Percentiles rank a stretch among this genome's conserved stretches.
Conservation (phyloP, 2,329 filamentous ascomycete genomes). For the Cytospora piceicola region DNA sequence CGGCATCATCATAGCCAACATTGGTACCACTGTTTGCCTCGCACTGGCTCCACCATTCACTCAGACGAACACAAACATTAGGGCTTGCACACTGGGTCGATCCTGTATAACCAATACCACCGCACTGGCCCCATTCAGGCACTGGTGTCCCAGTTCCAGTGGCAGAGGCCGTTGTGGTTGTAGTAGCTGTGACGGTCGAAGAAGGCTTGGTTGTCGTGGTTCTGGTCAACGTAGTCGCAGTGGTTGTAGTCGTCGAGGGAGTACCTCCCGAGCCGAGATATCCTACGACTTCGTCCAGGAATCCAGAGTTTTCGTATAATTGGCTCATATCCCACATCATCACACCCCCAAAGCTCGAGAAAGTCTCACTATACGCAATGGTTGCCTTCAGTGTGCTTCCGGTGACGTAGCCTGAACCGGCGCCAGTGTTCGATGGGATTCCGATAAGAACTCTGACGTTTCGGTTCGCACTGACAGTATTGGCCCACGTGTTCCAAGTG, state of each 20-base stretch:
- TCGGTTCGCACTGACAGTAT: conserved; percentile 58
- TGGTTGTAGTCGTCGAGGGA: conserved; percentile 16
- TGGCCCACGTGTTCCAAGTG: conserved; percentile 70
- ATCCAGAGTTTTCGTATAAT: conserved; percentile 61
- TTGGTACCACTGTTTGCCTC: conserved; percentile 17
- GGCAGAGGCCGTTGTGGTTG: conserved; percentile 15
- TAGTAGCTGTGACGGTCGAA: conserved; percentile 16
- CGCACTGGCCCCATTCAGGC: conserved; percentile 44
- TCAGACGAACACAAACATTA: conserved; percentile 37
- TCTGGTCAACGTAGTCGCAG: conserved; percentile 19
- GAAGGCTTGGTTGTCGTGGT: conserved; percentile 25
- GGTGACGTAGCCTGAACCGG: conserved; percentile 59
- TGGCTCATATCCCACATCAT: conserved; percentile 73
- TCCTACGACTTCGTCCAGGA: conserved; percentile 50
- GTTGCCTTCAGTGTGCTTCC: conserved; percentile 52
- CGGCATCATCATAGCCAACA: no score
- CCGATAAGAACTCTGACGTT: conserved; percentile 66
- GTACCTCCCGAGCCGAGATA: conserved; percentile 37
- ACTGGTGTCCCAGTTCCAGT: conserved; percentile 33
- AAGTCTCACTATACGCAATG: conserved; percentile 58
- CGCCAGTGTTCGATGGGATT: conserved; percentile 58
- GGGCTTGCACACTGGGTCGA: conserved; percentile 40
- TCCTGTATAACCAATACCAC: conserved; percentile 41
- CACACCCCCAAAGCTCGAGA: conserved; percentile 65
- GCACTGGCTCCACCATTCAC: conserved; percentile 43